Evolutionary conservation across 306 rosid genomes (phyloP).

Genomic region (Hippophae rhamnoides): DNA sequence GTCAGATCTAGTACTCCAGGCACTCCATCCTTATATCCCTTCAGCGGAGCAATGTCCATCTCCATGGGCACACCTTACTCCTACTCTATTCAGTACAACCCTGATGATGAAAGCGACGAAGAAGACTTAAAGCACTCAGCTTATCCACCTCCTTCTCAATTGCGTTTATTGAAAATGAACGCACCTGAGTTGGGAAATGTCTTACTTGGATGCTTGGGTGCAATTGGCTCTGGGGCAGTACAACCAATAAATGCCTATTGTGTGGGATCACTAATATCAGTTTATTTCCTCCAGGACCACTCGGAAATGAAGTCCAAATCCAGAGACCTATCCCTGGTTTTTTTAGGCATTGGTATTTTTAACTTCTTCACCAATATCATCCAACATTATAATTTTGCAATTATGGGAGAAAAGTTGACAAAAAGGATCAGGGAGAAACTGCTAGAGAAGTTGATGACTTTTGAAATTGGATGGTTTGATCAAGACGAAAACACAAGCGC

Average conservation of each 20-base stretch:
- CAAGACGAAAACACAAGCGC: constrained; percentile 82
- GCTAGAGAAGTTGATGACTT: constrained; percentile 57
- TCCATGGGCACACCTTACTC: constrained; percentile 81
- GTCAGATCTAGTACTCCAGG: constrained; percentile 45
- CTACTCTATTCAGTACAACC: constrained; percentile 50
- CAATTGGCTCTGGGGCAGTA: constrained; percentile 77
- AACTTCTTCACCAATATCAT: constrained; percentile 64
- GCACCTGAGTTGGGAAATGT: constrained; percentile 74
- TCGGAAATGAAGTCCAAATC: constrained; percentile 46
- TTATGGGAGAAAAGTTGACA: constrained; percentile 81
- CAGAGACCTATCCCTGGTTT: constrained; percentile 43
- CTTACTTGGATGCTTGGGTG: constrained; percentile 71
- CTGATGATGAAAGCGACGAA: constrained; percentile 50
- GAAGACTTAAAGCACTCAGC: constrained; percentile 23
- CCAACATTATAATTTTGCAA: constrained; percentile 69
- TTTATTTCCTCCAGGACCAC: constrained; percentile 46
- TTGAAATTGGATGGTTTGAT: constrained; percentile 88
- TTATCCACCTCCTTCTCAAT: constrained; percentile 58
- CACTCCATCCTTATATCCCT: constrained; percentile 39
- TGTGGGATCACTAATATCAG: constrained; percentile 62
- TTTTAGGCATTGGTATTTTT: constrained; percentile 67
- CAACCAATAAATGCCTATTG: constrained; percentile 76
- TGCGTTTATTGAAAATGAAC: constrained; percentile 66
- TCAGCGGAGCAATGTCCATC: constrained; percentile 48
- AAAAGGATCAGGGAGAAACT: constrained; percentile 68